These are phyloP conservation scores for Wickerhamomyces rabaulensis DNA, from an alignment of 805 yeast genomes.

Conservation along the genomic window DNA sequence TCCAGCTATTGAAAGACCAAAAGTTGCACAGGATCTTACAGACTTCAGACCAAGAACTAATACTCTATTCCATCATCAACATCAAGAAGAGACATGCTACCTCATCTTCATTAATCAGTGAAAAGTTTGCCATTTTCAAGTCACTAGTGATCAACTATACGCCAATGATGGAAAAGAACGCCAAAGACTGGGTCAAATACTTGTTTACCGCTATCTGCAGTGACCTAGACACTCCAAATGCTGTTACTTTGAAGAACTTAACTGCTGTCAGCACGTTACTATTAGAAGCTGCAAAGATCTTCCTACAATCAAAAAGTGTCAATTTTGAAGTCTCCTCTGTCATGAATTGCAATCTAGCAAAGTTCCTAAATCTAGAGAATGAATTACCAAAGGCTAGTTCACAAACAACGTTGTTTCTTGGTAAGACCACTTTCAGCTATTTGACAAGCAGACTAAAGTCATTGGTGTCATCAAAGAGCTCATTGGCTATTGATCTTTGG, in stretches of 20 bases:
- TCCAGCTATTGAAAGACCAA: constrained; percentile 22
- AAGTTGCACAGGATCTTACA: constrained; percentile 9
- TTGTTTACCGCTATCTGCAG: neutral
- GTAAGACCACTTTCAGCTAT: constrained; percentile 6
- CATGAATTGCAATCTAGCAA: constrained; percentile 2
- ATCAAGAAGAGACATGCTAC: constrained; percentile 13
- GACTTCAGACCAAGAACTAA: constrained; percentile 12
- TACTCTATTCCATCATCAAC: constrained; percentile 17
- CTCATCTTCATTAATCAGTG: constrained; percentile 17
- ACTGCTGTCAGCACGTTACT: constrained; percentile 6
- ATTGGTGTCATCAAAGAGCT: constrained; percentile 1
- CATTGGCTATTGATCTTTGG: constrained; percentile 19
- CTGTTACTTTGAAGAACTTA: constrained; percentile 7
- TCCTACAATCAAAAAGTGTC: constrained; percentile 13
- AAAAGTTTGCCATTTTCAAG: constrained; percentile 18
- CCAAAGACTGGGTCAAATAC: constrained; percentile 17
- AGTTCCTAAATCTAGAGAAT: neutral
- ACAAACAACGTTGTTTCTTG: neutral
- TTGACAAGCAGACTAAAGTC: constrained; percentile 5
- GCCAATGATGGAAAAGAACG: constrained; percentile 24
- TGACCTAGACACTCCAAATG: neutral
- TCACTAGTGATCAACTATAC: constrained; percentile 14
- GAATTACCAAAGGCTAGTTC: constrained; percentile 3
- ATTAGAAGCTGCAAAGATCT: constrained; percentile 16
- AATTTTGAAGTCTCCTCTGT: constrained; percentile 15